These are phyloP conservation scores for Trypethelium eluteriae DNA, from an alignment of 495 filamentous ascomycete species.

Conservation along the genomic window DNA sequence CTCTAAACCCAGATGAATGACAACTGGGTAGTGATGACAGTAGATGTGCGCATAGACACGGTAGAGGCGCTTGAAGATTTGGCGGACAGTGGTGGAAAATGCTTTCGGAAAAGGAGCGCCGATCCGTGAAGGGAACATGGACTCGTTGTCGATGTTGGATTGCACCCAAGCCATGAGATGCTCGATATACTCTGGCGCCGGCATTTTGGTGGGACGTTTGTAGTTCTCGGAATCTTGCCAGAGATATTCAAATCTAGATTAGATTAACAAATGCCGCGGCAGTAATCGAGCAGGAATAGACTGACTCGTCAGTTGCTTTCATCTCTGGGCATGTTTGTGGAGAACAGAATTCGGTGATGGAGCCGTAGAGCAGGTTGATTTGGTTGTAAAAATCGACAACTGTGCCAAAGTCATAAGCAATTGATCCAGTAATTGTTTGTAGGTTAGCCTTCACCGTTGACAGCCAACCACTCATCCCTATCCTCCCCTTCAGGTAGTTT, in stretches of 20 bases:
- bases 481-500: conserved; percentile 96
- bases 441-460: conserved; percentile 60
- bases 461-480: conserved; percentile 93
- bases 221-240: conserved; percentile 94
- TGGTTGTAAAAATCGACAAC: conserved; percentile 99
- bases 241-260: conserved; percentile 81
- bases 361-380: conserved; percentile 96
- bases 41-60: conserved; percentile 99
- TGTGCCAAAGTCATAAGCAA: conserved; percentile 30
- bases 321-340: conserved; percentile 95
- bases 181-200: conserved; percentile 93
- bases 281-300: background rate
- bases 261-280: background rate
- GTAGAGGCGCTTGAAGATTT: conserved; percentile 97
- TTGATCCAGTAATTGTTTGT: background rate
- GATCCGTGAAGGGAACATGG: conserved; percentile 86
- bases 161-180: conserved; percentile 97
- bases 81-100: conserved; percentile 76
- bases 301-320: conserved; percentile 97
- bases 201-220: conserved; percentile 95
- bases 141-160: conserved; percentile 88
- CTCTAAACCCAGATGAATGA: conserved; percentile 89
- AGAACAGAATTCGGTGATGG: conserved; percentile 98
- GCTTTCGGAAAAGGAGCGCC: conserved; percentile 93
- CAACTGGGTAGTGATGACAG: conserved; percentile 97